These are phyloP conservation scores for Miamiensis avidus DNA, from an alignment of 169 alveolate genomes.

Conservation along the genomic window DNA sequence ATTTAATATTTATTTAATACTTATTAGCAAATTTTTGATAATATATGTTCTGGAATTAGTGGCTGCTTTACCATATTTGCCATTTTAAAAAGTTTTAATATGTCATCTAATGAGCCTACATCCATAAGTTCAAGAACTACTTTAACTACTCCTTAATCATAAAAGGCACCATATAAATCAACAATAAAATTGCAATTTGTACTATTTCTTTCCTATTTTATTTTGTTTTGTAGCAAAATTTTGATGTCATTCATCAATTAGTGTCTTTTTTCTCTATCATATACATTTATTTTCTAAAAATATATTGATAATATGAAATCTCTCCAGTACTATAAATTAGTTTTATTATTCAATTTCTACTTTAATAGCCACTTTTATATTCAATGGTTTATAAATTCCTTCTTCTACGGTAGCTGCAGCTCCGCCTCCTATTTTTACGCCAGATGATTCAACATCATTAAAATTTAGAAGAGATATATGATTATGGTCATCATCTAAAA, in stretches of 20 bases:
- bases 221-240: slow-evolving; percentile 34
- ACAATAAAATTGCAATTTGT: slow-evolving; percentile 71
- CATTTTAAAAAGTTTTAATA: slow-evolving; percentile 34
- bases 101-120: slow-evolving; percentile 77
- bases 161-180: slow-evolving; percentile 86
- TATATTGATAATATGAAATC: not conserved
- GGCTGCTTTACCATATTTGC: slow-evolving; percentile 45
- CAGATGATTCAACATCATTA: not conserved
- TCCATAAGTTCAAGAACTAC: slow-evolving; percentile 89
- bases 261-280: slow-evolving; percentile 79
- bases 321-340: not conserved
- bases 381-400: slow-evolving; percentile 44
- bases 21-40: slow-evolving; percentile 49
- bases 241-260: slow-evolving; percentile 82
- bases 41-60: slow-evolving; percentile 68
- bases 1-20: not conserved
- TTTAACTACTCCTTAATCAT: slow-evolving; percentile 85
- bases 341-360: not conserved
- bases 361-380: slow-evolving; percentile 49
- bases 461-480: not conserved
- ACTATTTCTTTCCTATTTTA: slow-evolving; percentile 31
- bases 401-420: slow-evolving; percentile 50
- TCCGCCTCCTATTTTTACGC: slow-evolving; percentile 38
- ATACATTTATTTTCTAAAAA: slow-evolving; percentile 65
- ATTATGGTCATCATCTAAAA: not conserved